phyloP scores from a whole-genome alignment of 2,329 filamentous ascomycete genomes.

The Neopestalotiopsis clavispora region DNA sequence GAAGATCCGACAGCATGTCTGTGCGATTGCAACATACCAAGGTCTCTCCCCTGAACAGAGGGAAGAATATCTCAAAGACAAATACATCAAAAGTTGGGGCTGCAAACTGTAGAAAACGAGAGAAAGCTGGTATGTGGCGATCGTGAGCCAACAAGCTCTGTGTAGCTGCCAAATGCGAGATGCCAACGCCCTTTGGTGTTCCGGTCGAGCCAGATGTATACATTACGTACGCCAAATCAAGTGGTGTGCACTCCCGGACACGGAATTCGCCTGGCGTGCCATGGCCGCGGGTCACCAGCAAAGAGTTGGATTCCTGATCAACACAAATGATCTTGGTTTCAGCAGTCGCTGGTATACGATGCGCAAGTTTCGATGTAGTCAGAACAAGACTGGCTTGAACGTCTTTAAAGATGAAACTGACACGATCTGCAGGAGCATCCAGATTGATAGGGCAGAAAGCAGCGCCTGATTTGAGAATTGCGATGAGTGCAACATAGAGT shows the following conservation, averaged over 20 bases:
- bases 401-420: constrained; percentile 82
- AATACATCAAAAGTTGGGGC: constrained; percentile 94
- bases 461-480: constrained; percentile 78
- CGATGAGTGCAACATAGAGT: constrained; percentile 79
- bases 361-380: constrained; percentile 57
- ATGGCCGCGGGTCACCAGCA: neutral
- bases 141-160: constrained; percentile 86
- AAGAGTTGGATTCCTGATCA: neutral
- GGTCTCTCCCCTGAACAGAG: constrained; percentile 74
- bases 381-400: constrained; percentile 72
- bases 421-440: constrained; percentile 76
- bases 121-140: constrained; percentile 74
- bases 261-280: neutral
- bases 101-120: constrained; percentile 87
- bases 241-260: neutral
- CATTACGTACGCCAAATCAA: constrained; percentile 81
- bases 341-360: constrained; percentile 37
- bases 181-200: constrained; percentile 82
- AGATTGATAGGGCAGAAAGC: constrained; percentile 86
- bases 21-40: constrained; percentile 73
- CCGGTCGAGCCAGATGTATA: constrained; percentile 93
- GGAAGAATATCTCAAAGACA: constrained; percentile 94
- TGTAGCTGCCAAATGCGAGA: constrained; percentile 80
- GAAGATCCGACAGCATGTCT: constrained; percentile 76
- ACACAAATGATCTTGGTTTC: constrained; percentile 4